Conservation (phyloP, 2,329 filamentous ascomycete genomes). For the Pseudodiploospora longispora region DNA sequence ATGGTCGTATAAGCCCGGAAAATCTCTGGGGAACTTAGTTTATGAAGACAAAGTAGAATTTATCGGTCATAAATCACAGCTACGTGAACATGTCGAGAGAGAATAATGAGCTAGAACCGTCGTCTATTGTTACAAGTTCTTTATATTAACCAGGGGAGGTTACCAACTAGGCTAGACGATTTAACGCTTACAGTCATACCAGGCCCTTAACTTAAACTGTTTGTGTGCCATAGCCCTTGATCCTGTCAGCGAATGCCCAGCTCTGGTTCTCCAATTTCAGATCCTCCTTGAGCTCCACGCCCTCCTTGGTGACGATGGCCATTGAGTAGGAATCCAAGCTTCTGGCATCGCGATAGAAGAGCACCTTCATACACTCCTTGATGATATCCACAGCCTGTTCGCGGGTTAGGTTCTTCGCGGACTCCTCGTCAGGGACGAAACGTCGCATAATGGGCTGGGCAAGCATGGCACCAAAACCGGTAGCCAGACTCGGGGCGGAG, state of each 20-base stretch:
- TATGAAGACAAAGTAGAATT: conserved; percentile 1
- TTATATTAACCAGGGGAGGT: no score
- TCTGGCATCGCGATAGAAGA: conserved; percentile 94
- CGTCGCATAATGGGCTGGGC: conserved; percentile 86
- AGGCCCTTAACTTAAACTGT: conserved; percentile 34
- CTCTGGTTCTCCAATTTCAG: conserved; percentile 92
- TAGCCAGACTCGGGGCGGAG: conserved; percentile 78
- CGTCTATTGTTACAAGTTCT: no score
- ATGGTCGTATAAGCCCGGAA: background rate
- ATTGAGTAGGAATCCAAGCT: conserved; percentile 88
- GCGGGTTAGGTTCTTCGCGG: conserved; percentile 60
- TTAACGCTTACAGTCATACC: no score
- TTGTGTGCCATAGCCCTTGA: conserved; percentile 92
- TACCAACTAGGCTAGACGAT: no score
- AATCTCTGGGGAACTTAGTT: background rate
- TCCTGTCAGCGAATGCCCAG: conserved; percentile 95
- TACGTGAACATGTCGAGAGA: no score
- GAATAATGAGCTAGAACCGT: no score
- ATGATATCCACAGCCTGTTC: conserved; percentile 75
- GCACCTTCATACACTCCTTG: conserved; percentile 94
- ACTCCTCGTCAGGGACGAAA: conserved; percentile 74
- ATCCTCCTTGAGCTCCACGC: conserved; percentile 74
- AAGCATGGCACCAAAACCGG: conserved; percentile 87
- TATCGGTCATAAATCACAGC: no score
- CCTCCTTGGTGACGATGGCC: conserved; percentile 80